These are phyloP conservation scores for Porcisia hertigi DNA, from an alignment of 208 protist species.

Conservation along the genomic window DNA sequence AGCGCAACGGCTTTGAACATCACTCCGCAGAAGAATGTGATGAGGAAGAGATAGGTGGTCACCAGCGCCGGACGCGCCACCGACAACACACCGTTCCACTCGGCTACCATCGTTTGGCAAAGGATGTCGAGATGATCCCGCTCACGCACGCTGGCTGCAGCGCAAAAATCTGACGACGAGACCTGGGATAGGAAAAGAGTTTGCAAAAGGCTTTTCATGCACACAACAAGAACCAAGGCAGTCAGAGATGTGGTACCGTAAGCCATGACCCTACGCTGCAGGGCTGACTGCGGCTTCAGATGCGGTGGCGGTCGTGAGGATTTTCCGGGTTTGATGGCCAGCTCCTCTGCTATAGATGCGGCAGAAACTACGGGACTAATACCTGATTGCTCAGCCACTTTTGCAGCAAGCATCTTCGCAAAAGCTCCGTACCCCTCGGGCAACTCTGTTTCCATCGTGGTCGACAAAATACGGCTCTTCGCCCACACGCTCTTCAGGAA, in stretches of 20 bases:
- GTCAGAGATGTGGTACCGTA: constrained; percentile 24
- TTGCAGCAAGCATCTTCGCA: constrained; percentile 36
- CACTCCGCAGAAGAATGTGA: constrained; percentile 23
- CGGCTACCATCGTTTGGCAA: constrained; percentile 22
- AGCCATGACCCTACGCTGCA: constrained; percentile 27
- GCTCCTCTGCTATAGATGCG: neutral
- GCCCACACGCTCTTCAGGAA: constrained; percentile 61
- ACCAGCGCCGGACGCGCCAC: constrained; percentile 22
- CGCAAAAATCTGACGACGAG: constrained; percentile 8
- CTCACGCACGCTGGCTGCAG: neutral
- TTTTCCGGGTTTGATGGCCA: neutral
- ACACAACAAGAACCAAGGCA: constrained; percentile 27
- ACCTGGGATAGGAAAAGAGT: constrained; percentile 15
- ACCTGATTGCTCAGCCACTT: constrained; percentile 15
- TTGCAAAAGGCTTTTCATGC: constrained; percentile 27
- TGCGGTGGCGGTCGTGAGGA: neutral
- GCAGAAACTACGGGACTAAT: neutral
- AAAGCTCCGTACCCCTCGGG: constrained; percentile 53
- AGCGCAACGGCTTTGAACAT: constrained; percentile 16
- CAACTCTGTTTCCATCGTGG: constrained; percentile 44
- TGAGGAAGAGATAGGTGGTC: constrained; percentile 15
- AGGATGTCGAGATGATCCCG: neutral
- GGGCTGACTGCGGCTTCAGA: constrained; percentile 27
- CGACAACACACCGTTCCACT: constrained; percentile 27
- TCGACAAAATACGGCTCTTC: constrained; percentile 43